Percentiles rank a stretch among this genome's conserved stretches.
phyloP scores from a whole-genome alignment of 1,139 yeast species.

The Pichia sp. region DNA sequence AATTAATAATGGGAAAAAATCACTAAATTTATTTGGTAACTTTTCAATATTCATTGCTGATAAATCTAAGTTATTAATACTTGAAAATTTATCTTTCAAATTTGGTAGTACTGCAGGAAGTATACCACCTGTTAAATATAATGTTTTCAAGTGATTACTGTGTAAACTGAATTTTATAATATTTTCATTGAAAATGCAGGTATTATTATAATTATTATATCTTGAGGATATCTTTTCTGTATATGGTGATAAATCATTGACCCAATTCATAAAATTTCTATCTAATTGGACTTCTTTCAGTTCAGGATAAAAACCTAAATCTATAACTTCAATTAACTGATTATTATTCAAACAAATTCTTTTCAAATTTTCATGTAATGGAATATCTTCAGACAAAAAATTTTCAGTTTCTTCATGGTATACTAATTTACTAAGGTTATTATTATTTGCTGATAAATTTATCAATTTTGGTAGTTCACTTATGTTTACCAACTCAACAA shows the following conservation, averaged over 20 bases:
- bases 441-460: slow-evolving; percentile 40
- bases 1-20: slow-evolving; percentile 40
- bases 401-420: slow-evolving; percentile 1
- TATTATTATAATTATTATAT: slow-evolving; percentile 32
- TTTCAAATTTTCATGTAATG: slow-evolving; percentile 31
- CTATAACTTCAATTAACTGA: slow-evolving; percentile 28
- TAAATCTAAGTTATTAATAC: slow-evolving; percentile 36
- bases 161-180: slow-evolving; percentile 13
- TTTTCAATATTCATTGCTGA: slow-evolving; percentile 39
- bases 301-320: slow-evolving; percentile 33
- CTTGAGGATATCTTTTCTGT: slow-evolving; percentile 38
- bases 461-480: slow-evolving; percentile 35
- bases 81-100: slow-evolving; percentile 31
- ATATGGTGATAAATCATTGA: slow-evolving; percentile 29
- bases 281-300: slow-evolving; percentile 44
- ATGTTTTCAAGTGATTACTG: slow-evolving; percentile 12
- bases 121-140: slow-evolving; percentile 24
- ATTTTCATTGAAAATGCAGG: slow-evolving; percentile 8
- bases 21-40: slow-evolving; percentile 35
- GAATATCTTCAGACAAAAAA: slow-evolving; percentile 14
- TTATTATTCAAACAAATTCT: slow-evolving; percentile 42
- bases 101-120: slow-evolving; percentile 5
- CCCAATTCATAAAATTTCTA: slow-evolving; percentile 32
- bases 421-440: slow-evolving; percentile 26
- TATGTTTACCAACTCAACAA: slow-evolving; percentile 33